Base-by-base conservation (phyloP, 1,284 basidiomycete species). In the Takashimella koratensis region DNA sequence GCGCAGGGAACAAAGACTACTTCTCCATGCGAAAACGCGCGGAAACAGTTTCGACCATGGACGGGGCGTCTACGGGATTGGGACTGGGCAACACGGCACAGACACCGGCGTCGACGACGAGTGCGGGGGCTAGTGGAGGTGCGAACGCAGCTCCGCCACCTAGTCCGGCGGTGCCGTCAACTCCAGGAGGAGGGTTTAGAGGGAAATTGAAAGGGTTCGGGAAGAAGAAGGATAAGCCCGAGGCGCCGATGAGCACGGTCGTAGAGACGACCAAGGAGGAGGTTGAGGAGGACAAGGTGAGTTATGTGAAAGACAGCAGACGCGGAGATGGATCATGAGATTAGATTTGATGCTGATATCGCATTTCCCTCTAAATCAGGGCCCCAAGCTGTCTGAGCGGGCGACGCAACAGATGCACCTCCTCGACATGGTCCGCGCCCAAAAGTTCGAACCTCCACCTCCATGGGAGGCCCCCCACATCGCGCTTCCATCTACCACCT, bases 191-290 rank as follows among this genome's bases (percentile, higher is more conserved):
- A 36, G 82, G 84, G 3, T 77, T 90, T 46, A 91, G 91, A 82
- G 87, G 88, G 2, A 81, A 85, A 53, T 75, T 93, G 59, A 89
- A 86, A 74, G 85, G 77, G 54, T 83, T 91, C 54, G 88, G 87
- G 16, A 81, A 79, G 62, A 82, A 82, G 68, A 79, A 82, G 53
- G 63, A 73, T 12, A 77, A 77, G 48, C 52, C 63, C n/a, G 71
- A 75, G 4, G 65, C 70, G 2, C 59, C 69, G 2, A 70, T 73
- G 42, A 62, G 74, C 16, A 57, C 70, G 5, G 65, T 74, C 3
- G 63, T 63, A 4, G 73, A 74, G 47, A 52, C 51, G 23, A 54
- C 30, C 30, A 36, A 36, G 30, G 30, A 36, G 30, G 30, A 36
- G 30, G 30, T 36, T 36, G 30, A 36, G 24, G 70, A 71, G 42